These are phyloP conservation scores for Daldinia loculata DNA, from an alignment of 495 filamentous ascomycete species.

Conservation along the genomic window DNA sequence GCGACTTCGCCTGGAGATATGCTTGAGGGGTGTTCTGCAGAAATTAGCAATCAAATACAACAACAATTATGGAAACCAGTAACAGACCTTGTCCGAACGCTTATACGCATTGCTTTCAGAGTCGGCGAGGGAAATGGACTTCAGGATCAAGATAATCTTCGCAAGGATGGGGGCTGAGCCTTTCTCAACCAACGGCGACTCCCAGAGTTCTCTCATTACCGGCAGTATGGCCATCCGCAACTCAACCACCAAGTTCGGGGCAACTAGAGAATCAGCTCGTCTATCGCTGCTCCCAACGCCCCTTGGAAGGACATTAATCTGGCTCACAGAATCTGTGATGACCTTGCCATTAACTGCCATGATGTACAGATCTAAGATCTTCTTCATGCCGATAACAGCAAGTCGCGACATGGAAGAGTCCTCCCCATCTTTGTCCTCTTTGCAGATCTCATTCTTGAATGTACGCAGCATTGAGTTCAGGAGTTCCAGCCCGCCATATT, in stretches of 20 bases:
- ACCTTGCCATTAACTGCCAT: slow-evolving; percentile 78
- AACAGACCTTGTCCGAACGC: slow-evolving; percentile 61
- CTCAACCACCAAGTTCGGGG: slow-evolving; percentile 86
- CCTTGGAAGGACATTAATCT: slow-evolving; percentile 63
- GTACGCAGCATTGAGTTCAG: slow-evolving; percentile 75
- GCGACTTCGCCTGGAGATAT: slow-evolving; percentile 47
- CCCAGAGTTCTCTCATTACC: slow-evolving; percentile 80
- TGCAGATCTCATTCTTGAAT: slow-evolving; percentile 74
- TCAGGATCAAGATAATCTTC: slow-evolving; percentile 83
- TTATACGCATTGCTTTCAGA: slow-evolving; percentile 72
- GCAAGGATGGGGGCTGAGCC: slow-evolving; percentile 77
- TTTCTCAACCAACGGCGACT: slow-evolving; percentile 80
- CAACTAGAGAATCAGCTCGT: slow-evolving; percentile 71
- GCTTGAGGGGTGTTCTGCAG: slow-evolving; percentile 44
- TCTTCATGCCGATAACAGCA: slow-evolving; percentile 70
- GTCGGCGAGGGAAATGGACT: slow-evolving; percentile 78
- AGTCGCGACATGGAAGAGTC: slow-evolving; percentile 49
- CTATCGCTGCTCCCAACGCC: slow-evolving; percentile 60
- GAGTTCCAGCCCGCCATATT: slow-evolving; percentile 74
- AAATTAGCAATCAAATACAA: slow-evolving; percentile 25
- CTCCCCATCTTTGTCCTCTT: slow-evolving; percentile 43
- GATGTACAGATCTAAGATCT: slow-evolving; percentile 83
- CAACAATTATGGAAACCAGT: background rate
- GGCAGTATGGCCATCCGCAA: slow-evolving; percentile 84
- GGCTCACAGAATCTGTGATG: slow-evolving; percentile 76